Base-by-base conservation (phyloP, 2,329 filamentous ascomycete species). In the Myrmaecium sp. region DNA sequence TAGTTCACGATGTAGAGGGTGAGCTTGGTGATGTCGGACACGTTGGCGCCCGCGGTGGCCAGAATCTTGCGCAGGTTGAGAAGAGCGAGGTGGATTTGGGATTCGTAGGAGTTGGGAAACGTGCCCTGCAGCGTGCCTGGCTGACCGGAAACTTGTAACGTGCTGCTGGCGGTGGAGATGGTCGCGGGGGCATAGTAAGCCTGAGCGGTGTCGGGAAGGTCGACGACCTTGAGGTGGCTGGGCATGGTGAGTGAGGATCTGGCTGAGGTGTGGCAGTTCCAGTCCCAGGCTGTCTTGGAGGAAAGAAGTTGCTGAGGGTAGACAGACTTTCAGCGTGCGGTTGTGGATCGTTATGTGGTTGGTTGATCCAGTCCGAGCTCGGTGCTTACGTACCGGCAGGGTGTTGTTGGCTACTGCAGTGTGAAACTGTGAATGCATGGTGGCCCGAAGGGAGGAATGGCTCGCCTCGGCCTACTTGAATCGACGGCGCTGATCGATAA, bases 1-100 rank as follows among this genome's bases (percentile, higher is more conserved):
- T 61, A 61, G 34, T 56, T 39, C 30, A 62, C 57, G 21, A 62
- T 55, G 29, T 51, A 58, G 11, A 58, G 31, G 0, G 42, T 57
- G 6, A 61, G 36, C 31, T 59, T 58, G 8, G 46, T 41, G 13
- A 61, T 52, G 30, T 60, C 44, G 4, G 37, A 34, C 8, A 54
- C 34, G 2, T 35, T 33, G 4, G 54, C 46, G 1, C 54, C 52
- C 1, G 51, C 47, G 3, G 49, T 44, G 6, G 25, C 31, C 6
- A 57, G 37, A 24, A 52, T 33, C 9, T 46, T 46, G 24, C 43
- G 45, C 5, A 59, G 37, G 31, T 57, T 57, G 14, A 51, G 28
- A 3, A 57, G 37, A 0, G 51, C 43, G 0, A 57, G 46, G 17
- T 55, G 46, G 15, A 58, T 51, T 31, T 58, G 55, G 2, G 50